These are phyloP conservation scores for Aspergillus glaucus DNA, from an alignment of 2,329 filamentous ascomycete genomes.

Conservation along the genomic window DNA sequence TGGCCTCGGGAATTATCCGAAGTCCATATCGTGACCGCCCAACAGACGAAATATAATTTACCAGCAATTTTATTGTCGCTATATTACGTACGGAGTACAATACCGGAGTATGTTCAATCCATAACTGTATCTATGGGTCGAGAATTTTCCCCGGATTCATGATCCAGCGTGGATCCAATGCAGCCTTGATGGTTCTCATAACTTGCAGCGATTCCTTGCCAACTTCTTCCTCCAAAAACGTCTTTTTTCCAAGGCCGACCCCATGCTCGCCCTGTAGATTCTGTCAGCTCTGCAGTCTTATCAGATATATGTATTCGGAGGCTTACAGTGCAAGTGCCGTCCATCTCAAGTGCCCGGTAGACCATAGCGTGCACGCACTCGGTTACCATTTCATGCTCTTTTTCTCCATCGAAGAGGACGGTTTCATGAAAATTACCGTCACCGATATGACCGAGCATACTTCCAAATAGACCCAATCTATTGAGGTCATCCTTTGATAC, in stretches of 20 bases:
- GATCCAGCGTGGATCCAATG: constrained; percentile 60
- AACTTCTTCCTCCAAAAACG: constrained; percentile 68
- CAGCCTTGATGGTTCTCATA: constrained; percentile 74
- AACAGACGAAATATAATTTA: too few relatives aligned
- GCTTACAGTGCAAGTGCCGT: constrained; percentile 67
- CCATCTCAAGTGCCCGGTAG: constrained; percentile 76
- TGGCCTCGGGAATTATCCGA: too few relatives aligned
- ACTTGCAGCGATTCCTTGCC: constrained; percentile 70
- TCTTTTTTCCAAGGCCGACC: constrained; percentile 77
- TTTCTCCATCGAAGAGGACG: constrained; percentile 67
- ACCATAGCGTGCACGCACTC: constrained; percentile 80
- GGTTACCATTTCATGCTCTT: constrained; percentile 62
- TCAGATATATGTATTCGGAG: background rate
- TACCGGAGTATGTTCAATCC: too few relatives aligned
- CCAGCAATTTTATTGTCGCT: too few relatives aligned
- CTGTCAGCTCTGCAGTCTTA: background rate
- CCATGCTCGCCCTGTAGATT: constrained; percentile 62
- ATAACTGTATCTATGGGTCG: constrained; percentile 39
- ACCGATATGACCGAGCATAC: constrained; percentile 78
- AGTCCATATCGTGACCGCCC: too few relatives aligned
- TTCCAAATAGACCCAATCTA: constrained; percentile 73
- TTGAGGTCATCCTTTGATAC: constrained; percentile 82
- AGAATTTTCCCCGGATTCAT: constrained; percentile 88
- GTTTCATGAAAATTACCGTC: constrained; percentile 90
- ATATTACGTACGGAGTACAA: too few relatives aligned